Conservation (phyloP, 73 alveolate species). For the Chromera velia region DNA sequence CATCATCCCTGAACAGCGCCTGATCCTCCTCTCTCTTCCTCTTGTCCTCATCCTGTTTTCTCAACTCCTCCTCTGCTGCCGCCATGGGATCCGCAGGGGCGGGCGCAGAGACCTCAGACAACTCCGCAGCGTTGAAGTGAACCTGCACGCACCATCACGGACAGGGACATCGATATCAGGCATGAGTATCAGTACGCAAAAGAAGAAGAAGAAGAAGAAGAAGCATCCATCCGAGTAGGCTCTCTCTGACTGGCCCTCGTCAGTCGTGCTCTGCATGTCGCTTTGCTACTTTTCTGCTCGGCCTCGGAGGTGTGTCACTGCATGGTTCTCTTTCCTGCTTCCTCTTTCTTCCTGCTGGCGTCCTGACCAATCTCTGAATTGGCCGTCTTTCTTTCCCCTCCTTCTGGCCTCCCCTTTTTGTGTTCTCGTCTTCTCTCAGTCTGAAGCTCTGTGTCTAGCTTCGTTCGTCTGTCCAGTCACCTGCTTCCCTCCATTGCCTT, state of each 20-base stretch:
- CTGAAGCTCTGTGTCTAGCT: too few relatives aligned
- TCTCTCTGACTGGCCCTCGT: neutral
- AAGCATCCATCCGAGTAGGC: too few relatives aligned
- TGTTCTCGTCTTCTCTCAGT: too few relatives aligned
- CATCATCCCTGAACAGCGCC: neutral
- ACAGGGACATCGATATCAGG: neutral
- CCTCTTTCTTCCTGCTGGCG: neutral
- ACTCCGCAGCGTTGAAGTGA: conserved; percentile 44
- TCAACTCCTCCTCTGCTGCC: neutral
- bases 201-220: too few relatives aligned
- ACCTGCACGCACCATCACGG: neutral
- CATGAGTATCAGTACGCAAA: too few relatives aligned
- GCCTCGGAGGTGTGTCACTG: neutral
- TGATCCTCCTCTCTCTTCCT: conserved; percentile 20
- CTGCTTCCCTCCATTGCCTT: too few relatives aligned
- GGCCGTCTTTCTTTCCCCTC: too few relatives aligned
- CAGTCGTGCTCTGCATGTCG: neutral
- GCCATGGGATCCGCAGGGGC: conserved; percentile 40
- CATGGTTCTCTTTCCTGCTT: neutral
- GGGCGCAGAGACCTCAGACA: conserved; percentile 12
- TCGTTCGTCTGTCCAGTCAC: too few relatives aligned
- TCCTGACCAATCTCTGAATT: neutral
- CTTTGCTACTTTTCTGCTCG: neutral
- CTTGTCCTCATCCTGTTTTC: neutral
- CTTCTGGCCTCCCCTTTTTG: too few relatives aligned